phyloP scores from a whole-genome alignment of 768 basidiomycete species.

The Mycena vitilis region DNA sequence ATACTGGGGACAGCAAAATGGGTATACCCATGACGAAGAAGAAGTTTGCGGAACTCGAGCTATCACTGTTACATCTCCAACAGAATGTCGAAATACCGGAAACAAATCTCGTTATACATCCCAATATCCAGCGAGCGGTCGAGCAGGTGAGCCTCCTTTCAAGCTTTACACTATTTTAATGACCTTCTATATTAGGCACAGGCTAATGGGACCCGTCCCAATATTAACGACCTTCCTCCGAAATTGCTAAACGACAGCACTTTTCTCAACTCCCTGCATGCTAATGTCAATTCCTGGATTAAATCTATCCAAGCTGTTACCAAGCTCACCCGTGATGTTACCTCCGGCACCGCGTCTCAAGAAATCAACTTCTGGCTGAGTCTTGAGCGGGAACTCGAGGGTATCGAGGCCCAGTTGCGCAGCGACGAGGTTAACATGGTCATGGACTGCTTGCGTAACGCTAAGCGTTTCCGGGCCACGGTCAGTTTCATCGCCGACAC shows the following conservation, averaged over 20 bases:
- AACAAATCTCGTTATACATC: constrained; percentile 92
- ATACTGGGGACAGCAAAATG: constrained; percentile 81
- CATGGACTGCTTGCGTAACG: constrained; percentile 93
- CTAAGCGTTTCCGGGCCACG: constrained; percentile 96
- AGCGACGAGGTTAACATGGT: constrained; percentile 94
- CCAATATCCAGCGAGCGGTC: constrained; percentile 87
- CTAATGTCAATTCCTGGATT: constrained; percentile 97
- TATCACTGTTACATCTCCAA: constrained; percentile 93
- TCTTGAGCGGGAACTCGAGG: constrained; percentile 92
- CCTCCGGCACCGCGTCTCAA: constrained; percentile 95
- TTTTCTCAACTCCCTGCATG: constrained; percentile 94
- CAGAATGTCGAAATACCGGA: constrained; percentile 99
- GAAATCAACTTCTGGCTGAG: constrained; percentile 99
- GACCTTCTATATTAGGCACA: constrained; percentile 52
- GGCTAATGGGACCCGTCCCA: constrained; percentile 69
- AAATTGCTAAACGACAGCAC: constrained; percentile 86
- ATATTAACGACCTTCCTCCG: constrained; percentile 77
- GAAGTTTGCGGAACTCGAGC: constrained; percentile 97
- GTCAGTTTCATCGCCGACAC: constrained; percentile 99
- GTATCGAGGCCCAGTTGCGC: constrained; percentile 90
- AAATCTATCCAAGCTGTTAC: constrained; percentile 97
- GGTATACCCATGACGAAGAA: constrained; percentile 99
- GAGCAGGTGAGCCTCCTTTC: constrained; percentile 62
- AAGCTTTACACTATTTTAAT: constrained; percentile 16
- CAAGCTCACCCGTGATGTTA: constrained; percentile 93